These are phyloP conservation scores for Lactifluus subvellereus DNA, from an alignment of 768 basidiomycete species.

Conservation along the genomic window DNA sequence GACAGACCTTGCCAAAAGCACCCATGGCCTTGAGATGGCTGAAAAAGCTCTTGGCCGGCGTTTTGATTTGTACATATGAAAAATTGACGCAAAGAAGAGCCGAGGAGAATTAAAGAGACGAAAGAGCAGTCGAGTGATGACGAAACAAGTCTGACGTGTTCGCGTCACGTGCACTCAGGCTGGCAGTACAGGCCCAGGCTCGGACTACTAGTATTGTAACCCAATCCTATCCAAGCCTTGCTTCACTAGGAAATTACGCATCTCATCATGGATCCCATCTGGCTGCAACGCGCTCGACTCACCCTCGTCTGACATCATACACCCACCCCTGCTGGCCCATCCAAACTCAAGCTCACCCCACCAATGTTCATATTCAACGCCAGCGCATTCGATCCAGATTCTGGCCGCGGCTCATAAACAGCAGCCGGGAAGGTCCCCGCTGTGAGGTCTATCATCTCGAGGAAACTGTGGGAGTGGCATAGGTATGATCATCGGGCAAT, in stretches of 20 bases:
- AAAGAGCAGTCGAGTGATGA: too few species aligned
- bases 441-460: conserved; percentile 82
- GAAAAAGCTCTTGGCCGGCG: conserved; percentile 71
- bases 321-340: conserved; percentile 77
- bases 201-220: too few species aligned
- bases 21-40: conserved; percentile 84
- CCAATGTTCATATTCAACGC: conserved; percentile 89
- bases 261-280: conserved; percentile 85
- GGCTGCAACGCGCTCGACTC: conserved; percentile 67
- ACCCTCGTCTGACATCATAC: conserved; percentile 82
- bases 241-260: conserved; percentile 80
- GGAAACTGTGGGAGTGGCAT: conserved; percentile 47
- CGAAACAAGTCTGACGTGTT: too few species aligned
- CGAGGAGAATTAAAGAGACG: too few species aligned
- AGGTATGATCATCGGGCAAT: background rate
- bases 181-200: too few species aligned
- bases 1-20: conserved; percentile 94
- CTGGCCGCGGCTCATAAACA: conserved; percentile 71
- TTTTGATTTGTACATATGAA: conserved; percentile 29
- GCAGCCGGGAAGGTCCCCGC: conserved; percentile 56
- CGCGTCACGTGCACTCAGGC: too few species aligned
- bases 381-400: conserved; percentile 65
- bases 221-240: conserved; percentile 69
- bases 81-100: background rate
- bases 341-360: conserved; percentile 88